Percentiles rank a stretch among this genome's conserved stretches.
Conservation (phyloP, 352 stramenopile species). For the Phytopythium helicoides region DNA sequence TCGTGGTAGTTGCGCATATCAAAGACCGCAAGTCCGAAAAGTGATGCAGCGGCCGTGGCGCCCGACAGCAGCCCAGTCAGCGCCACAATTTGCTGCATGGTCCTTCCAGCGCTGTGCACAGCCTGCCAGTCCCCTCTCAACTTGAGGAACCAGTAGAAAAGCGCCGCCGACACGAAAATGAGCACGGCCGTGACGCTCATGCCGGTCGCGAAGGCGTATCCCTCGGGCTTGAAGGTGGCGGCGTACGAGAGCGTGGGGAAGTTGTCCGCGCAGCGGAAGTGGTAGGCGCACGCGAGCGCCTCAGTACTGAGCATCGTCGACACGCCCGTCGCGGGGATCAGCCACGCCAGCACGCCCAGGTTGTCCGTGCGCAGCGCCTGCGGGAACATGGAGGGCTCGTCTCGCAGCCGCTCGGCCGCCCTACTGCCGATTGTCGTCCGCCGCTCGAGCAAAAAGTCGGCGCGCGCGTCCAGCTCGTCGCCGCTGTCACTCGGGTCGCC, state of each 20-base stretch:
- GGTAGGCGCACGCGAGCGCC: constrained; percentile 55
- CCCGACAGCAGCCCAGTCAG: constrained; percentile 20
- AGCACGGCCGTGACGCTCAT: constrained; percentile 81
- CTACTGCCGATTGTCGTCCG: not conserved
- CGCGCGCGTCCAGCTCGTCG: constrained; percentile 5
- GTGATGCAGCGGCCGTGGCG: constrained; percentile 32
- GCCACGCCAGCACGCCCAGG: constrained; percentile 59
- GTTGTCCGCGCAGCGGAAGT: constrained; percentile 71
- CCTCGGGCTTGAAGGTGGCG: constrained; percentile 71
- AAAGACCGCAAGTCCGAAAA: constrained; percentile 64
- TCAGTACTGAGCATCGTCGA: constrained; percentile 75
- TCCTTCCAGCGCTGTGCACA: not conserved
- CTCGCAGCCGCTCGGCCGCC: not conserved
- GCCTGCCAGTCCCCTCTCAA: constrained; percentile 28
- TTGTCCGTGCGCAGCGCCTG: constrained; percentile 37
- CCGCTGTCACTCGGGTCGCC: constrained; percentile 6
- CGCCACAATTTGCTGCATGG: constrained; percentile 1
- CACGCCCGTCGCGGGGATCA: constrained; percentile 72
- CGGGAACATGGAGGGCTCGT: constrained; percentile 6
- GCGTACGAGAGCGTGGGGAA: constrained; percentile 87
- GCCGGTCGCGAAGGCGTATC: constrained; percentile 62
- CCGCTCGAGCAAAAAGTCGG: constrained; percentile 1
- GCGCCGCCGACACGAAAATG: constrained; percentile 48
- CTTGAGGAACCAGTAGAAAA: constrained; percentile 74
- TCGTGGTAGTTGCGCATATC: constrained; percentile 79